These are phyloP conservation scores for maize (Zea mays) DNA, from an alignment of 176 grass and related monocot genomes.

Conservation along the genomic window Zm-B73-REFERENCE-NAM-5.0 NC_050100.1:86942501-86943000, in stretches of 20 bases:
- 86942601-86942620: not conserved
- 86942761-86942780: no score
- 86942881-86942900: constrained; percentile 15
- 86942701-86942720: no score
- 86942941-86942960: constrained; percentile 95
- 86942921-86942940: constrained; percentile 64
- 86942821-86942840: no score
- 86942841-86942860: no score
- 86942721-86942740: no score
- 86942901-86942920: not conserved
- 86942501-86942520: not conserved
- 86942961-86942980: constrained; percentile 85
- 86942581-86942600: not conserved
- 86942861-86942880: not conserved
- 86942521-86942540: not conserved
- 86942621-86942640: not conserved
- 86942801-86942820: no score
- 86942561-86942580: not conserved
- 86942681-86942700: no score
- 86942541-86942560: not conserved
- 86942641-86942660: not conserved
- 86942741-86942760: no score
- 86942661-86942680: no score
- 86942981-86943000: constrained; percentile 60
- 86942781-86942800: no score